Evolutionary conservation across 163 green algal species (phyloP), one percentile per base, ranked within the genome.

Genomic region (Scenedesmus sp.): DNA sequence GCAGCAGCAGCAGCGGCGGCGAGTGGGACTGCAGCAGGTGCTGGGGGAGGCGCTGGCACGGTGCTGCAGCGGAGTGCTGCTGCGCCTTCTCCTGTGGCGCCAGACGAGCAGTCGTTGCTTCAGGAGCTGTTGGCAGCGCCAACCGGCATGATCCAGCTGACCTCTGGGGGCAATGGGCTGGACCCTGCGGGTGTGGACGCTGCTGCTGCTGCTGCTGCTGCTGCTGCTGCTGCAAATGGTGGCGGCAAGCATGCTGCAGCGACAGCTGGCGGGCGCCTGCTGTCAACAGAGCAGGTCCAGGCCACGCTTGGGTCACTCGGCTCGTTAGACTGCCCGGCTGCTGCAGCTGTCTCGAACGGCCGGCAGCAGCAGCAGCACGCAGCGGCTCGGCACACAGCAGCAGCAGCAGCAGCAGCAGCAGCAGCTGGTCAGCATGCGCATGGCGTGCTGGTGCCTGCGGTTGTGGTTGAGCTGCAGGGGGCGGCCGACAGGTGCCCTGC

Each of bases 221-320:
- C 4, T 22, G 81, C 18, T 46, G 80, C 44, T 73, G 46, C 81
- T 33, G 81, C 30, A 49, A 30, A 3, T 22, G 43, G 3, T 73
- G 44, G 16, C 44, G 46, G 37, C 37, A 83, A 46, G 73, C 20
- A 46, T n/a, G 73, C 73, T 0, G 73, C 73, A 49, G 37, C 18
- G 49, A 4, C 72, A n/a, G 37, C 37, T 33, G 30, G 7, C 37
- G 65, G 65, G 30, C 81, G 73, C 40, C 10, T 83, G 12, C 26
- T 89, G 13, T 89, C 84, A 46, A 40, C 35, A 24, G 84, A 89
- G 61, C 61, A 89, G 26, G 84, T 89, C 12, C 61, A 49, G 35
- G 84, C 82, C 15, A 70, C 56, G 24, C 20, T 89, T 43, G 73
- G 85, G 85, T 26, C 51, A 42, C 16, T 40, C 4, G 81, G 46